Evolutionary conservation across 2,329 filamentous ascomycete species (phyloP).

Genomic region (Laburnicola sp.): DNA sequence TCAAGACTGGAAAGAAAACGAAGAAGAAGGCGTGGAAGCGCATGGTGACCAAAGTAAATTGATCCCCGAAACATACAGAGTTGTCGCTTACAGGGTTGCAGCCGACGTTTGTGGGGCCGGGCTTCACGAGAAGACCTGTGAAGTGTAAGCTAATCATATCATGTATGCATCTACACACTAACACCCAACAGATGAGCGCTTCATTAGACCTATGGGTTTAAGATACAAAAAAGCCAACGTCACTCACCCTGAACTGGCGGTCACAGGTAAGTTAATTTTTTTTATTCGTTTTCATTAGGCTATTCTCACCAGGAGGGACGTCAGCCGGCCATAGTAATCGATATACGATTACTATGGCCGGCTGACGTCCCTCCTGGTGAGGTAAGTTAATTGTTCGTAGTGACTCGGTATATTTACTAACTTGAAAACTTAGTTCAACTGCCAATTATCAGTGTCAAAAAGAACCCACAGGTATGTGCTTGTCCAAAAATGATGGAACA

Average conservation of each 20-base stretch:
- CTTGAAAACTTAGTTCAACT: no score
- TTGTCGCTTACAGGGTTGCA: no score
- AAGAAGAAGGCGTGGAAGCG: slow-evolving; percentile 80
- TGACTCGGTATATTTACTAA: slow-evolving; percentile 81
- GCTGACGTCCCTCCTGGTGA: no score
- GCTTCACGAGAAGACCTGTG: slow-evolving; percentile 86
- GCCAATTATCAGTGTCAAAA: slow-evolving; percentile 66
- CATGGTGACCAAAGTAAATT: slow-evolving; percentile 66
- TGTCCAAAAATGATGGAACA: slow-evolving; percentile 52
- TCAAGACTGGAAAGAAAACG: slow-evolving; percentile 86
- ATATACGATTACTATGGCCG: no score
- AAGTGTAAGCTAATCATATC: no score
- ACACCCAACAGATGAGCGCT: no score
- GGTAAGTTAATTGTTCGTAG: slow-evolving; percentile 68
- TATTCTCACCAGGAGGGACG: no score
- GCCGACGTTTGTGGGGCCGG: slow-evolving; percentile 87
- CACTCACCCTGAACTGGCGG: slow-evolving; percentile 74
- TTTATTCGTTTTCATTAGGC: no score
- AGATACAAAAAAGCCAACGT: slow-evolving; percentile 79
- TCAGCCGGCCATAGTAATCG: no score
- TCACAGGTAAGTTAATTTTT: no score
- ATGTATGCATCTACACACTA: no score
- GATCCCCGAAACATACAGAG: no score
- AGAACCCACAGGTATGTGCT: slow-evolving; percentile 83
- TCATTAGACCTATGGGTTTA: slow-evolving; percentile 61